phyloP scores from a whole-genome alignment of 768 basidiomycete genomes.

The Tylopilus plumbeoviolaceoides region DNA sequence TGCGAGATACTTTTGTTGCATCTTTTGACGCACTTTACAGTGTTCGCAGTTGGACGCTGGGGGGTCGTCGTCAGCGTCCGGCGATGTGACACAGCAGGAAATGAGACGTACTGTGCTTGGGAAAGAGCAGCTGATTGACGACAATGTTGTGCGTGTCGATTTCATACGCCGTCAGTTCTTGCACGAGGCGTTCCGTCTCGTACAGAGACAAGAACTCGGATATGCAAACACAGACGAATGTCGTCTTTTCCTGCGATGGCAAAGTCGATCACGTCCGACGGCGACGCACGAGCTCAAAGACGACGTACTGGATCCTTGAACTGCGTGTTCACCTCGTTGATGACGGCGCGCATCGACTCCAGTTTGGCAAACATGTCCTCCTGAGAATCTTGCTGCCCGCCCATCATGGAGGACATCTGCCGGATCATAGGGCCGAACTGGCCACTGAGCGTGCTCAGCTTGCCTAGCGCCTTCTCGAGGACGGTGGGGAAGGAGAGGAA shows the following conservation, averaged over 20 bases:
- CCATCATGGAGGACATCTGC: conserved; percentile 96
- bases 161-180: conserved; percentile 90
- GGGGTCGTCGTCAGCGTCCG: background rate
- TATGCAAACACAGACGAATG: conserved; percentile 98
- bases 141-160: conserved; percentile 99
- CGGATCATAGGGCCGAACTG: conserved; percentile 97
- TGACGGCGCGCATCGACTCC: conserved; percentile 93
- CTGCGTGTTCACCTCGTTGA: conserved; percentile 97
- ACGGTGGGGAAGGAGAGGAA: conserved; percentile 99
- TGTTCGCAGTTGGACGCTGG: conserved; percentile 91
- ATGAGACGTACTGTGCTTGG: conserved; percentile 69
- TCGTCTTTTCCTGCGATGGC: conserved; percentile 82
- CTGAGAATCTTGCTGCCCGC: conserved; percentile 82
- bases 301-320: conserved; percentile 92
- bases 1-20: conserved; percentile 97
- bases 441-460: conserved; percentile 89
- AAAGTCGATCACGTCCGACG: background rate
- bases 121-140: conserved; percentile 95
- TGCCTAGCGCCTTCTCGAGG: conserved; percentile 94
- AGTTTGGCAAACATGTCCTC: conserved; percentile 99
- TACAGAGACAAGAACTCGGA: conserved; percentile 98
- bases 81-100: background rate
- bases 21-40: conserved; percentile 88
- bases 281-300: background rate
- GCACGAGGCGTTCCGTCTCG: conserved; percentile 97